These are phyloP conservation scores for Ocimum tenuiflorum DNA, from an alignment of 257 asterid genomes.

Conservation along the genomic window DNA sequence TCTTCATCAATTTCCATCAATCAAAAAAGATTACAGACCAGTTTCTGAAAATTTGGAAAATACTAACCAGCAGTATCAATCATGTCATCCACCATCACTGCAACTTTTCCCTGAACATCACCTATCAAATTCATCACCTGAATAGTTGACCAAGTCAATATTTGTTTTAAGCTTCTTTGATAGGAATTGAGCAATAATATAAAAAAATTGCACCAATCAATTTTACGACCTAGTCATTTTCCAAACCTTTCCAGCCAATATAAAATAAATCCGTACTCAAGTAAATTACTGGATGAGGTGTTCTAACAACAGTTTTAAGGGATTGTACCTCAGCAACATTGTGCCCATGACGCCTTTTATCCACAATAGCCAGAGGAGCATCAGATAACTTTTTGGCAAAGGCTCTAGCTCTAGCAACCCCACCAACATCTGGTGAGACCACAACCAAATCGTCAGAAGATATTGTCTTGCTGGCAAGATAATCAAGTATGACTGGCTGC, in stretches of 20 bases:
- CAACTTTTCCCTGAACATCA: conserved; percentile 82
- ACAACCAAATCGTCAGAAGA: conserved; percentile 64
- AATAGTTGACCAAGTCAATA: conserved; percentile 12
- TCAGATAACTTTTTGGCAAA: conserved; percentile 78
- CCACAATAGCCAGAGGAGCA: conserved; percentile 82
- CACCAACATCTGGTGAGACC: conserved; percentile 87
- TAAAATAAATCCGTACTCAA: background rate
- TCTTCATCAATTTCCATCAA: too few relatives aligned
- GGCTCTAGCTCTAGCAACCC: conserved; percentile 83
- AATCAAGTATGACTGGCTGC: conserved; percentile 84
- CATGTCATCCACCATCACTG: conserved; percentile 96
- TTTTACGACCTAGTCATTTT: conserved; percentile 10
- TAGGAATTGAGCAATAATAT: background rate
- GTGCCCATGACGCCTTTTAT: conserved; percentile 78
- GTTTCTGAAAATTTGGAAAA: too few relatives aligned
- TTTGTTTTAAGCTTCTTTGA: conserved; percentile 1
- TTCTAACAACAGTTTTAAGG: background rate
- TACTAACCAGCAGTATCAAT: conserved; percentile 84
- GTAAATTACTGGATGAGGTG: too few relatives aligned
- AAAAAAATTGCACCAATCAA: background rate
- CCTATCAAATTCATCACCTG: conserved; percentile 97
- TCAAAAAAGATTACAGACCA: too few relatives aligned
- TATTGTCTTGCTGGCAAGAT: conserved; percentile 76
- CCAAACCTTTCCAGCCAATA: background rate
- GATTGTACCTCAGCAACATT: conserved; percentile 63